Evolutionary conservation across 2,329 filamentous ascomycete genomes (phyloP).

Genomic region (Didymella pinodella): DNA sequence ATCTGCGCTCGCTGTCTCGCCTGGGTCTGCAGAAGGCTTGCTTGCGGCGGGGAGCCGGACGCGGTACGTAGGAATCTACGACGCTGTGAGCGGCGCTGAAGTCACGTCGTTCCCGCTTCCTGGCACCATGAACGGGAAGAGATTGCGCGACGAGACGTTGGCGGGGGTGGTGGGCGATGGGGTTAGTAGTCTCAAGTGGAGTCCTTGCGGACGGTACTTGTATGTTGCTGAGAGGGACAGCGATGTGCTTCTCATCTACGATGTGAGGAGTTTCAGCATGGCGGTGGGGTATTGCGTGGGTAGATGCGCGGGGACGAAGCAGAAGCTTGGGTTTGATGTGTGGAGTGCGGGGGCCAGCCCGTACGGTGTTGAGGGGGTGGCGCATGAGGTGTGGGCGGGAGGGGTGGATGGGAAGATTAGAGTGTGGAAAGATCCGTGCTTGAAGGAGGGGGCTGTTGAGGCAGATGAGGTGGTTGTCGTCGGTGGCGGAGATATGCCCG

Average conservation of each 20-base stretch:
- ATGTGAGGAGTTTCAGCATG: conserved; percentile 63
- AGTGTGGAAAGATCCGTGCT: conserved; percentile 47
- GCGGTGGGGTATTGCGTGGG: conserved; percentile 60
- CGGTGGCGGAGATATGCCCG: conserved; percentile 21
- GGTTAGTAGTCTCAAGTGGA: conserved; percentile 65
- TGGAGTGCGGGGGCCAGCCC: conserved; percentile 44
- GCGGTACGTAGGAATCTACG: conserved; percentile 65
- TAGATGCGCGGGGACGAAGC: conserved; percentile 58
- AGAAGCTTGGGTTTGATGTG: conserved; percentile 65
- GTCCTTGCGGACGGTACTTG: conserved; percentile 64
- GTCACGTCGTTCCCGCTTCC: conserved; percentile 61
- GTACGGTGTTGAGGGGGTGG: conserved; percentile 23
- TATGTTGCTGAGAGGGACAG: conserved; percentile 66
- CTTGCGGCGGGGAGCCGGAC: conserved; percentile 65
- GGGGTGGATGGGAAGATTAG: conserved; percentile 64
- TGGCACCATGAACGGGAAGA: conserved; percentile 23
- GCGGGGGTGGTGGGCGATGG: conserved; percentile 55
- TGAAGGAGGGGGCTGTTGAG: conserved; percentile 41
- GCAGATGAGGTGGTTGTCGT: conserved; percentile 48
- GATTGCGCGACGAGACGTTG: conserved; percentile 12
- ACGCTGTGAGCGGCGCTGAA: conserved; percentile 58
- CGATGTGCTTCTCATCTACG: conserved; percentile 64
- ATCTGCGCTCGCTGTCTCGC: conserved; percentile 57
- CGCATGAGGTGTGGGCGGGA: conserved; percentile 66
- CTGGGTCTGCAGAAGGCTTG: conserved; percentile 54